Evolutionary conservation across 2,329 filamentous ascomycete genomes (phyloP), one percentile per base, ranked within the genome.

Genomic region (Leptographium procerum): DNA sequence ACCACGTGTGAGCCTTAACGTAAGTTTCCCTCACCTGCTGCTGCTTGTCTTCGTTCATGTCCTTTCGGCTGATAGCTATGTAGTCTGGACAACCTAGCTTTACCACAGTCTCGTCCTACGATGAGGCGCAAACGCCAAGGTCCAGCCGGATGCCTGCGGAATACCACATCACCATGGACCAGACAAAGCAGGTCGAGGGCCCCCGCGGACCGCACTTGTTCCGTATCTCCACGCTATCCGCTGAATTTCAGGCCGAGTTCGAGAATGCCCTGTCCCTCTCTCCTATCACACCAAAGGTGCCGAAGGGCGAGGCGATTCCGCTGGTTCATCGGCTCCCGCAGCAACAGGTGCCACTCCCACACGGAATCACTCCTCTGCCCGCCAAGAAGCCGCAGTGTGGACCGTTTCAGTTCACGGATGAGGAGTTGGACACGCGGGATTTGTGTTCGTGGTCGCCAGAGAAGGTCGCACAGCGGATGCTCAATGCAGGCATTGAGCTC

Each of bases 201-300:
- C 91, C 91, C 2, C 81, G 81, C 64, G 91, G 91, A 1, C 91
- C 91, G 11, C 91, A 96, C 73, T 79, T 96, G 19, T 96, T 96
- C 72, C 84, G 88, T 64, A 80, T 80, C 60, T 90, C 87, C 24
- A 78, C 82, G 59, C 71, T 77, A 57, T 78, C 81, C 34, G 80
- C 84, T 67, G 76, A 81, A 63, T 76, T 78, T 61, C 73, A 80
- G 65, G 80, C 84, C 67, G 76, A 81, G 63, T 76, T 78, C 61
- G 73, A 80, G 65, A 71, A 77, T 60, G 72, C 77, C 62, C 74
- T 92, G 56, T 83, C 86, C 28, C 78, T 92, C 70, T 91, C 88
- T 26, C 88, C 88, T 22, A 72, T 90, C 63, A 84, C 89, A 28
- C 83, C 88, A 34, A 84, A 86, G 70, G 78, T 82, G n/a, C 45